Evolutionary conservation across 2,329 filamentous ascomycete genomes (phyloP).

Genomic region (Trichoderma lentiforme): DNA sequence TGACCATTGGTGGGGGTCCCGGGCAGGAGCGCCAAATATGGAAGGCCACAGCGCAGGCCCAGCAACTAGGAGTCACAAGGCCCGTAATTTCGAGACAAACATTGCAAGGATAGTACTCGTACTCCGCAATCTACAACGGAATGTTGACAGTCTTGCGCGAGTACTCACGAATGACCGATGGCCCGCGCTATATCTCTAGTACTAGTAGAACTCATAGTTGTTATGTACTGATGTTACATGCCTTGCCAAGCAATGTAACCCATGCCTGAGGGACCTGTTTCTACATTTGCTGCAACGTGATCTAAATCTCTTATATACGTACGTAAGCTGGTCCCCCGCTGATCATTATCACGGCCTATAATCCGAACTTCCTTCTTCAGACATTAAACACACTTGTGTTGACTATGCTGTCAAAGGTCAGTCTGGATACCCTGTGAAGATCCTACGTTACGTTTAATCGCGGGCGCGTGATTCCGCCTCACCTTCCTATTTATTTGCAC

Average conservation of each 20-base stretch:
- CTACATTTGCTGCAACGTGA: conserved; percentile 7
- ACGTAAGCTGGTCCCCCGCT: conserved; percentile 1
- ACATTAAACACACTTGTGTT: not conserved
- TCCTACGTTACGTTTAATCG: conserved; percentile 20
- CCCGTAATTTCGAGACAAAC: not conserved
- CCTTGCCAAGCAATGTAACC: conserved; percentile 9
- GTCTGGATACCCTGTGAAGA: not conserved
- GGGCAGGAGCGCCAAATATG: not conserved
- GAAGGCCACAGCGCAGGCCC: not conserved
- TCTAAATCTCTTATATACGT: not conserved
- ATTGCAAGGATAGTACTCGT: not conserved
- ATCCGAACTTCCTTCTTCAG: conserved; percentile 4
- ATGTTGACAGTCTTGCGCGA: not conserved
- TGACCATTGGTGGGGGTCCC: not conserved
- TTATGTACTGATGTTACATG: conserved; percentile 6
- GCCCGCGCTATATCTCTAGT: not conserved
- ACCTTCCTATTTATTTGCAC: not conserved
- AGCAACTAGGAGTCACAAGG: not conserved
- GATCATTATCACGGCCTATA: not conserved
- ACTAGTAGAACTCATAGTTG: not conserved
- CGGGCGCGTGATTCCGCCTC: not conserved
- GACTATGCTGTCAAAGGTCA: not conserved
- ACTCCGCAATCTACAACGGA: not conserved
- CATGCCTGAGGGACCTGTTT: not conserved
- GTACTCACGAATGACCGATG: not conserved